phyloP scores from a whole-genome alignment of 148 eudicot genomes.

The Mesembryanthemum crystallinum region DNA sequence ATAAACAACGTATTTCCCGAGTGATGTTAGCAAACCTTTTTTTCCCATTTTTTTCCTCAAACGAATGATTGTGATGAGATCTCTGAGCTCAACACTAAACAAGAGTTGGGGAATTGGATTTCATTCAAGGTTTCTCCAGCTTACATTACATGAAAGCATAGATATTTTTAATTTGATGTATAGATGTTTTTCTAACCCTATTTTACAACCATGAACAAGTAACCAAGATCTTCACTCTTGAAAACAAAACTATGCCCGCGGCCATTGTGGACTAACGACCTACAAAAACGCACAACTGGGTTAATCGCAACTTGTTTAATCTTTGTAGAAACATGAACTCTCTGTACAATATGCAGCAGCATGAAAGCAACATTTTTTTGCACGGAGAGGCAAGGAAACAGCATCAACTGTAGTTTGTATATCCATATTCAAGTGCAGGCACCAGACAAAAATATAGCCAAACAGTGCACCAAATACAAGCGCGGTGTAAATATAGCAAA shows the following conservation, averaged over 20 bases:
- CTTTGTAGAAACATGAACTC: not conserved
- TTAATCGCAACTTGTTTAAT: not conserved
- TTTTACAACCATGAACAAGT: not conserved
- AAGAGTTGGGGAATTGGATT: no score
- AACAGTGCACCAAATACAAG: no score
- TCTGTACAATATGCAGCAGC: not conserved
- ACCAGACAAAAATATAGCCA: no score
- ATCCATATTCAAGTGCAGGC: no score
- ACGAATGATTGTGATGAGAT: no score
- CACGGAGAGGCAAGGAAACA: not conserved
- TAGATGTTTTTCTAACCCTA: not conserved
- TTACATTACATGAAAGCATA: not conserved
- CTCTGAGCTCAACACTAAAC: no score
- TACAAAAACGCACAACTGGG: slow-evolving; percentile 29
- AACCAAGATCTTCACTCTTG: not conserved
- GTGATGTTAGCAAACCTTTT: no score
- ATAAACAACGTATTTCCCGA: no score
- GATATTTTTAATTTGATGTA: not conserved
- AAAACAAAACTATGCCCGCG: slow-evolving; percentile 41
- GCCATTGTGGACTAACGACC: slow-evolving; percentile 99
- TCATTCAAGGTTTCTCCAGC: not conserved
- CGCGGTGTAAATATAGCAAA: no score
- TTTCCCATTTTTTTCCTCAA: no score
- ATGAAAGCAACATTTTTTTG: not conserved
- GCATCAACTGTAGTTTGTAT: not conserved